Base-by-base conservation (phyloP, 2,329 filamentous ascomycete genomes). In the Erysiphe pulchra region DNA sequence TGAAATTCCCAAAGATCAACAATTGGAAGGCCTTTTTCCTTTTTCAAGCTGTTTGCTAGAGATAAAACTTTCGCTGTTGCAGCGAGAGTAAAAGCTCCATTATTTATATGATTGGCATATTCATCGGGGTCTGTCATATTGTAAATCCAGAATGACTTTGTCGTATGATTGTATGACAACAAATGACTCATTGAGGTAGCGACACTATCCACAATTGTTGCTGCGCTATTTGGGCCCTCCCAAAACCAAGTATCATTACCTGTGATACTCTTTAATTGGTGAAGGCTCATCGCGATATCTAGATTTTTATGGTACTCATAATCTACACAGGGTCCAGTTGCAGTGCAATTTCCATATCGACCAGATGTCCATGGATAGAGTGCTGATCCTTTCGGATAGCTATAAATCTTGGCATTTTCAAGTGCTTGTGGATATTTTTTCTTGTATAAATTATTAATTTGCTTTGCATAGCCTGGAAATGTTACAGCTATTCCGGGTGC, bases 231-330 rank as follows among this genome's bases (percentile, higher is more conserved):
- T 10, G 77, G 63, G 1, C 59, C 61, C 45, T 57, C 51, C n/a
- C 58, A 50, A 34, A 59, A 59, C 52, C 56, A 58, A 7, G 57
- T 58, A 17, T 53, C 50, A 33, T 59, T 56, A 4, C 59, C 55
- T 3, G 56, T 61, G 39, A 58, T 54, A 30, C 58, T 58, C 38
- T 56, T 51, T 20, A 53, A 48, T 42, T 60, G 56, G 8, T 57
- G 44, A n/a, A 59, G 36, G 44, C 59, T 59, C 30, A 79, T 61
- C 0, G 71, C 73, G 51, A 81, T 79, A 51, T 80, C 77, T 8
- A 75, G 73, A 52, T 80, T 80, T 34, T 81, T 53, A 56, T 81
- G 77, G 52, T 81, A 82, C 55, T 81, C 67, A 51, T 81, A 80
- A 56, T 81, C 76, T 52, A 75, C 77, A 56, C 77, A 81, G 24